These are phyloP conservation scores for Pseudotulostoma volvatum DNA, from an alignment of 495 filamentous ascomycete species.

Conservation along the genomic window DNA sequence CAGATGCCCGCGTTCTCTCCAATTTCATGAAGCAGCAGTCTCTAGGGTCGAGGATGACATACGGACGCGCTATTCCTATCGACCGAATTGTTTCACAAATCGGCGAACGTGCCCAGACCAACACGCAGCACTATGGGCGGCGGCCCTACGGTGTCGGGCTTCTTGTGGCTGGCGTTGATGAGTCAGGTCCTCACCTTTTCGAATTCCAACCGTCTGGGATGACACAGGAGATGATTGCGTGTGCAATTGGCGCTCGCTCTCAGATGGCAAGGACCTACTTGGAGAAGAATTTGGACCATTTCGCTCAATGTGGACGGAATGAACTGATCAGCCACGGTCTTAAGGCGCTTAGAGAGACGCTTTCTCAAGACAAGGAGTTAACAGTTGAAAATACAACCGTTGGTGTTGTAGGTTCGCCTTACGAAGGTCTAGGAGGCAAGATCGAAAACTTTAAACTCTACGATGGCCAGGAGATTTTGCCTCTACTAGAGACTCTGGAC, in stretches of 20 bases:
- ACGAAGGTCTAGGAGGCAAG: constrained; percentile 30
- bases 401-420: constrained; percentile 54
- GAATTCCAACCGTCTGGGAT: constrained; percentile 95
- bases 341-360: constrained; percentile 81
- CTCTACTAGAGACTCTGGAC: constrained; percentile 47
- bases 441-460: constrained; percentile 79
- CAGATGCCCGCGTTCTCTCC: constrained; percentile 95
- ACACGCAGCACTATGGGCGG: constrained; percentile 95
- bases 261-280: constrained; percentile 97
- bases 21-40: constrained; percentile 99
- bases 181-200: constrained; percentile 84
- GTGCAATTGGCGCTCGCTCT: constrained; percentile 84
- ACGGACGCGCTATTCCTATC: constrained; percentile 80
- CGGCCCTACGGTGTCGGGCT: constrained; percentile 93
- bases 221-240: constrained; percentile 91
- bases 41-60: constrained; percentile 85
- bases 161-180: constrained; percentile 85
- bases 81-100: constrained; percentile 77
- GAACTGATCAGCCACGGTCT: constrained; percentile 84
- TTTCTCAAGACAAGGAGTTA: constrained; percentile 93
- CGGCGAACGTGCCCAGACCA: constrained; percentile 88
- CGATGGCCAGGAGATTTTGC: constrained; percentile 70
- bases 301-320: constrained; percentile 53
- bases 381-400: constrained; percentile 92
- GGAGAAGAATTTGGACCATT: constrained; percentile 75